phyloP scores from a whole-genome alignment of 257 asterid genomes.

The Scutellaria minor region DNA sequence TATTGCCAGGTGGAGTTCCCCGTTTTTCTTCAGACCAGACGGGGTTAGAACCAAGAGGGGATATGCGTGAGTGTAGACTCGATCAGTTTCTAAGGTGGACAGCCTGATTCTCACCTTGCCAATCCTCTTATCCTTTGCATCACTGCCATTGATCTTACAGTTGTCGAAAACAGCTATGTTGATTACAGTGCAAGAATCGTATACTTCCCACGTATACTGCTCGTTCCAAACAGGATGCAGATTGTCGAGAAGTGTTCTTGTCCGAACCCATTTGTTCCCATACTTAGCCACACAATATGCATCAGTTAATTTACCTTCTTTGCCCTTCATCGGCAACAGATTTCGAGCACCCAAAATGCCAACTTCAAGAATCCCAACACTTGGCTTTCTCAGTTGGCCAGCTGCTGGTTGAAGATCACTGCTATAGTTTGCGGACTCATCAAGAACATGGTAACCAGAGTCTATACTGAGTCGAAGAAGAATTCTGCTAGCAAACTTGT shows the following conservation, averaged over 20 bases:
- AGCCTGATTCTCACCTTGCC: slow-evolving; percentile 91
- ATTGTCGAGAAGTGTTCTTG: slow-evolving; percentile 79
- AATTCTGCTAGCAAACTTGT: slow-evolving; percentile 79
- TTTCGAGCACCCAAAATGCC: slow-evolving; percentile 83
- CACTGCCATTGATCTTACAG: slow-evolving; percentile 69
- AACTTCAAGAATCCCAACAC: slow-evolving; percentile 84
- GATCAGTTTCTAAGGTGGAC: slow-evolving; percentile 80
- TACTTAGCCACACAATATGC: slow-evolving; percentile 94
- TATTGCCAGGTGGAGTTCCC: slow-evolving; percentile 87
- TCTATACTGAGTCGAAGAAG: slow-evolving; percentile 70
- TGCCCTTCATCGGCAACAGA: slow-evolving; percentile 75
- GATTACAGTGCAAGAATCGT: slow-evolving; percentile 83
- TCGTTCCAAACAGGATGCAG: slow-evolving; percentile 88
- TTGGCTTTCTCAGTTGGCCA: slow-evolving; percentile 61
- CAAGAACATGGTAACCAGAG: slow-evolving; percentile 87
- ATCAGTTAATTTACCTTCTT: slow-evolving; percentile 76
- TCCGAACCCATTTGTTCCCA: slow-evolving; percentile 96
- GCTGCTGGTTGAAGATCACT: slow-evolving; percentile 90
- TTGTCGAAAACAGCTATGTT: slow-evolving; percentile 90
- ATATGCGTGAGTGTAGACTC: slow-evolving; percentile 78
- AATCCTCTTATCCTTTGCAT: slow-evolving; percentile 72
- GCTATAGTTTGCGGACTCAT: slow-evolving; percentile 79
- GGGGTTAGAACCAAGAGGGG: slow-evolving; percentile 76
- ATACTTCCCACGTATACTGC: slow-evolving; percentile 98
- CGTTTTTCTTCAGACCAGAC: slow-evolving; percentile 79